phyloP scores from a whole-genome alignment of 2,329 filamentous ascomycete species.

The Orbilia blumenaviensis region DNA sequence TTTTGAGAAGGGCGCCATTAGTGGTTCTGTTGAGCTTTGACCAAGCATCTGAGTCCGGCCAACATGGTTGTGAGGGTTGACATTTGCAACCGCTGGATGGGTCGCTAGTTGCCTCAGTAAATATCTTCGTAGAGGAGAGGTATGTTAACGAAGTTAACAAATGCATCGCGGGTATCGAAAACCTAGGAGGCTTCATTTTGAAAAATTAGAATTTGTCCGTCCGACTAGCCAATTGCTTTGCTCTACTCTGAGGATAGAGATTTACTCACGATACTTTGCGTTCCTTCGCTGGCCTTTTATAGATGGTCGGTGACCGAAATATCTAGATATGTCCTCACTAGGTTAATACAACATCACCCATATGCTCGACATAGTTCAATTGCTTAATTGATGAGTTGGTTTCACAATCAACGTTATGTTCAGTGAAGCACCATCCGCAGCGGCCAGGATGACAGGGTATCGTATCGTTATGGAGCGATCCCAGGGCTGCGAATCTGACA shows the following conservation, averaged over 20 bases:
- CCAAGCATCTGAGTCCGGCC: slow-evolving; percentile 61
- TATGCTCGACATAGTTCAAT: neutral
- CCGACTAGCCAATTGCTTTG: neutral
- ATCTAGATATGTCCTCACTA: too few relatives aligned
- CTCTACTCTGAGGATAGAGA: neutral
- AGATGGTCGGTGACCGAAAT: too few relatives aligned
- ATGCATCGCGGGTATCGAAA: slow-evolving; percentile 21
- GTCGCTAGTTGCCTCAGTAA: slow-evolving; percentile 16
- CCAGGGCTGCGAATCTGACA: neutral
- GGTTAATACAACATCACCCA: too few relatives aligned
- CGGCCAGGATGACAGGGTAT: neutral
- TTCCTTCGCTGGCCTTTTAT: neutral
- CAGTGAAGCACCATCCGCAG: slow-evolving; percentile 19
- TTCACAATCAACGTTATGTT: slow-evolving; percentile 30
- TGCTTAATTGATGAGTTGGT: neutral
- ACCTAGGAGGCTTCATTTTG: slow-evolving; percentile 9
- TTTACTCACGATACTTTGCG: neutral
- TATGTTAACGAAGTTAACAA: slow-evolving; percentile 28
- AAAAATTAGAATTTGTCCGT: neutral
- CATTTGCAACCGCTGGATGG: slow-evolving; percentile 51
- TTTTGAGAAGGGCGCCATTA: slow-evolving; percentile 60
- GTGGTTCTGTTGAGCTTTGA: slow-evolving; percentile 60
- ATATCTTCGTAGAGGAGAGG: slow-evolving; percentile 29
- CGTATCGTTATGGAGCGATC: slow-evolving; percentile 13
- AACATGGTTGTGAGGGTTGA: slow-evolving; percentile 56